Evolutionary conservation across 2,329 filamentous ascomycete species (phyloP), one percentile per base, ranked within the genome.

Genomic region (Stenocarpella maydis): DNA sequence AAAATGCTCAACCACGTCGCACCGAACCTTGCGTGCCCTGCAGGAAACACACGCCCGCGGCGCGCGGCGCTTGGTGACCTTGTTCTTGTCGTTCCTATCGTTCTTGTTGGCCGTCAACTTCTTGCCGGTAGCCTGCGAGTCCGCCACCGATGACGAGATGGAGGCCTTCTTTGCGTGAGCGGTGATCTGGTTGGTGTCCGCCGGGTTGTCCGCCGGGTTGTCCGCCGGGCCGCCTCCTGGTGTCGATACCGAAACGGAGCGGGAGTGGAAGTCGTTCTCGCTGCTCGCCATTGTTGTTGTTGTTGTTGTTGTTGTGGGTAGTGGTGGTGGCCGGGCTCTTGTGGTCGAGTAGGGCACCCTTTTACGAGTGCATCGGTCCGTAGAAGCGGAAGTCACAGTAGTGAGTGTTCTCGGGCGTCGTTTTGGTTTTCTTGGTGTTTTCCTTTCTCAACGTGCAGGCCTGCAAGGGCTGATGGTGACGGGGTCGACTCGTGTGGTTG

Each of bases 1-100:
- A 52, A 91, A 91, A 60, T 92, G 91, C 80, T 97, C 94, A 70
- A 96, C 94, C 68, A 97, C 94, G 82, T 98, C 95, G 83, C 95
- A 98, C 69, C 95, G 89, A 50, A 98, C 95, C 80, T 98, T 98
- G 77, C 95, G 90, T 69, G 92, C 90, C 75, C 95, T 88, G 81
- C 95, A 97, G 75, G 92, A 94, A 72, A 94, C 93, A 79, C 95
- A 98, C 21, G 95, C 95, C 75, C 95, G 92, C 12, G 94, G 94
- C n/a, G 95, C 94, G 77, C 95, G 88, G 76, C 94, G 88, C 82
- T 97, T 98, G 65, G 82, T 87, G 72, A 85, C 76, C 77, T 89
- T 89, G 70, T 81, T 34, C 31, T 34, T 34, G 43, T 77, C 79
- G 71, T 77, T 71, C 28, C 66, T 71, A 43, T 77, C 79, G 72